Base-by-base conservation (phyloP, 2,329 filamentous ascomycete genomes). In the Ciborinia camelliae region DNA sequence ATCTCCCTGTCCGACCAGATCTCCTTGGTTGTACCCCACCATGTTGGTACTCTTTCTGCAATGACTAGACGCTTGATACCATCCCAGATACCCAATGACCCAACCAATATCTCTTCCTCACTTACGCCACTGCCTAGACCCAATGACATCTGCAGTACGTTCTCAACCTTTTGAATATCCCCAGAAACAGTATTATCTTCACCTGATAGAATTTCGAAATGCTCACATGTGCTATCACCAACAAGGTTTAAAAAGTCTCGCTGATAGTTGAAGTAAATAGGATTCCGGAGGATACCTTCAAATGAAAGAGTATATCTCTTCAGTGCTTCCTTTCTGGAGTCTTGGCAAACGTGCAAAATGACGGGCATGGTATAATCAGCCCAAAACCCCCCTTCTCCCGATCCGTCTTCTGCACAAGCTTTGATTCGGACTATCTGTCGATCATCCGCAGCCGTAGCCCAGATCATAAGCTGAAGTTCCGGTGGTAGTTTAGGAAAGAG, bases 1-100 rank as follows among this genome's bases (percentile, higher is more conserved):
- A 64, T 23, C 43, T 64, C 53, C 20, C 12, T 23, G 32, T 64
- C 45, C 9, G 62, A 64, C 62, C 62, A 64, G 2, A 64, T 64
- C 43, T 64, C 53, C 15, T 64, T 64, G 35, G 32, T 50, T 30
- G 51, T 51, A 14, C 62, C 53, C 62, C 43, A 64, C 62, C 62
- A 64, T 7, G 62, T 59, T 14, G 62, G 43, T 9, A 15, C 32
- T 15, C 28, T 47, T 35, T 64, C 62, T 18, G 48, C 30, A 14
- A 64, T 32, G 10, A 64, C 14, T 12, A 64, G 8, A 28, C 28
- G 18, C 23, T 51, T 64, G 26, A 59, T 8, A 1, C 62, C 53
- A 26, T 58, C 45, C 15, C 55, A 64, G 1, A 59, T 20, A 9
- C 3, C 23, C 6, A 57, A 18, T 6, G 41, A 28, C 7, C 20